These are phyloP conservation scores for Coemansia sp. DNA, from an alignment of 192 early-diverging fungal genomes.

Conservation along the genomic window DNA sequence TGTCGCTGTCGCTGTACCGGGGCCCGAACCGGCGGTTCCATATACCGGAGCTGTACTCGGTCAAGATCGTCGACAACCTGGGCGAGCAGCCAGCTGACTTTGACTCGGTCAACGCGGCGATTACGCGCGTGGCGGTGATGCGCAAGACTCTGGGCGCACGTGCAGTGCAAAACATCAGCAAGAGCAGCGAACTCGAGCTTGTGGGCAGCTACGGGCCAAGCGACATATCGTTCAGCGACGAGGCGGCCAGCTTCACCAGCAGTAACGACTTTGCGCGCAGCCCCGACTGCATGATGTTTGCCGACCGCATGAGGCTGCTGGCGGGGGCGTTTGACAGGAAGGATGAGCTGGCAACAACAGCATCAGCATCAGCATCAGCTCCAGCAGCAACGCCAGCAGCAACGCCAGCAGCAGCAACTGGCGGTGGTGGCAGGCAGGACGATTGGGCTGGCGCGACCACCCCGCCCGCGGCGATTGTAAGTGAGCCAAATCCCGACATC, in stretches of 20 bases:
- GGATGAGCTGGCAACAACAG: neutral
- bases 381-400: too few relatives aligned
- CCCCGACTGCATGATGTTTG: neutral
- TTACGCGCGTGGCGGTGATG: constrained; percentile 37
- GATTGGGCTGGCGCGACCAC: constrained; percentile 3
- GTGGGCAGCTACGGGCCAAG: constrained; percentile 1
- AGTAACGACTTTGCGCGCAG: constrained; percentile 8
- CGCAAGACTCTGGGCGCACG: constrained; percentile 14
- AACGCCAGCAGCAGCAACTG: too few relatives aligned
- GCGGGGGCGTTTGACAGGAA: neutral
- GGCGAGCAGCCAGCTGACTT: constrained; percentile 35
- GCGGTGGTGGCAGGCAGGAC: neutral
- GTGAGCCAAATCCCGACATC: constrained; percentile 60
- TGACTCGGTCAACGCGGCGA: constrained; percentile 50
- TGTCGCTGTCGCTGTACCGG: constrained; percentile 16
- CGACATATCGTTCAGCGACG: constrained; percentile 8
- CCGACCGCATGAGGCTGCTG: constrained; percentile 1
- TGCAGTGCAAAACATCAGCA: neutral
- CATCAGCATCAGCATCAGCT: too few relatives aligned
- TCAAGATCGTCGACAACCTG: constrained; percentile 32
- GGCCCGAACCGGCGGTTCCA: constrained; percentile 6
- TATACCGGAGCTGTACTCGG: constrained; percentile 25
- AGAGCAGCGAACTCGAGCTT: neutral
- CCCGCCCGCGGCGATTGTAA: constrained; percentile 25
- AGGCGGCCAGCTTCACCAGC: neutral